Evolutionary conservation across 805 yeast genomes (phyloP), one percentile per base, ranked within the genome.

Genomic region (Sporopachydermia quercuum): DNA sequence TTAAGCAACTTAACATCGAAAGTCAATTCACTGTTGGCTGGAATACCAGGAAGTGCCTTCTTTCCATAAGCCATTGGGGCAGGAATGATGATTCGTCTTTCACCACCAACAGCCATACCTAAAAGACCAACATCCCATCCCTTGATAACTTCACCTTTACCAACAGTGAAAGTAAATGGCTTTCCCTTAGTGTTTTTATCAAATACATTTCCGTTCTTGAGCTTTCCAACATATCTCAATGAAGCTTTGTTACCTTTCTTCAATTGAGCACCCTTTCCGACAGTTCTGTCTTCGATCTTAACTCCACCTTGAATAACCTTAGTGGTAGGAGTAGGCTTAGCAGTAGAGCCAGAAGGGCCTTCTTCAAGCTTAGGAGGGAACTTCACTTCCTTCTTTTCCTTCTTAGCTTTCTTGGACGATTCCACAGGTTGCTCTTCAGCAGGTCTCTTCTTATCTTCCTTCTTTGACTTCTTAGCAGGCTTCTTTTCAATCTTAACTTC

Each of bases 101-200:
- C 98, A 58, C 97, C 97, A 56, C 96, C 96, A 57, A 84, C 94
- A 42, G 94, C 77, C 96, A 91, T 87, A 60, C 97, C 97, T 43
- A 89, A 86, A 53, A 91, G 91, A 71, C 99, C 99, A 55, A 89
- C 73, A 60, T 91, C 99, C 84, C 95, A 91, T 49, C 97, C 98
- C 63, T 84, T 84, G 70, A 91, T 91, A 51, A 94, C 96, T 66
- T 91, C 98, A 58, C 97, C 98, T 61, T 80, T 82, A 55, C 98
- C 98, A 52, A 91, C 73, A 47, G 74, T 75, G 65, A 91, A 91
- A 48, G 65, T 63, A 63, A 91, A 91, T 56, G 99, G 98, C 70
- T 85, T 89, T 55, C 99, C 99, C 49, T 78, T 71, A 51, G 95
- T 85, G 77, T 91, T 91, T 64, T 89, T 87, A 73, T 91, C 99